A percentile compares a stretch with the other conserved stretches of the same genome.
Evolutionary conservation across 2,329 filamentous ascomycete genomes (phyloP).

Genomic region (Botrytis aclada): DNA sequence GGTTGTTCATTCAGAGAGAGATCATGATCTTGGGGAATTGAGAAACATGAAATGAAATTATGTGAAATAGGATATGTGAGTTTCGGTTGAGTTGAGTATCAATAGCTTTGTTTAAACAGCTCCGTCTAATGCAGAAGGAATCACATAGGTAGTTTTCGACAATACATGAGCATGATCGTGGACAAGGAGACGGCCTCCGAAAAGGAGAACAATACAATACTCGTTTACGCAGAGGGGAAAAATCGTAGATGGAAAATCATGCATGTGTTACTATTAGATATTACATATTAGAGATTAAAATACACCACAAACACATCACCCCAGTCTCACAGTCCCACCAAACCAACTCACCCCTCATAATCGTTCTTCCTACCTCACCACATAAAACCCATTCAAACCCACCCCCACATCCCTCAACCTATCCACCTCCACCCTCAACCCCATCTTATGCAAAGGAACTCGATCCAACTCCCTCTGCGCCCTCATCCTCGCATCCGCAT

Average conservation of each 20-base stretch:
- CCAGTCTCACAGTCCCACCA: too few relatives aligned
- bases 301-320: not conserved
- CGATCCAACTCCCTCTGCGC: constrained; percentile 55
- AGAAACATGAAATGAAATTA: too few relatives aligned
- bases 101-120: too few relatives aligned
- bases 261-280: not conserved
- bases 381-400: constrained; percentile 40
- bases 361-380: constrained; percentile 29
- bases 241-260: not conserved
- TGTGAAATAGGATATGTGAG: too few relatives aligned
- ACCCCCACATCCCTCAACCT: constrained; percentile 46
- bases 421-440: constrained; percentile 52
- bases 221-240: not conserved
- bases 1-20: too few relatives aligned
- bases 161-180: too few relatives aligned
- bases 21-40: too few relatives aligned
- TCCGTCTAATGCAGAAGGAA: too few relatives aligned
- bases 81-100: too few relatives aligned
- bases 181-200: accelerated
- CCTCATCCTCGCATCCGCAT: constrained; percentile 47
- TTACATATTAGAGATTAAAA: not conserved
- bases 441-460: constrained; percentile 57
- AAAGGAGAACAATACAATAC: not conserved
- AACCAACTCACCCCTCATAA: not conserved
- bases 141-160: too few relatives aligned